Conservation (phyloP, 768 basidiomycete genomes). For the Pisolithus albus region DNA sequence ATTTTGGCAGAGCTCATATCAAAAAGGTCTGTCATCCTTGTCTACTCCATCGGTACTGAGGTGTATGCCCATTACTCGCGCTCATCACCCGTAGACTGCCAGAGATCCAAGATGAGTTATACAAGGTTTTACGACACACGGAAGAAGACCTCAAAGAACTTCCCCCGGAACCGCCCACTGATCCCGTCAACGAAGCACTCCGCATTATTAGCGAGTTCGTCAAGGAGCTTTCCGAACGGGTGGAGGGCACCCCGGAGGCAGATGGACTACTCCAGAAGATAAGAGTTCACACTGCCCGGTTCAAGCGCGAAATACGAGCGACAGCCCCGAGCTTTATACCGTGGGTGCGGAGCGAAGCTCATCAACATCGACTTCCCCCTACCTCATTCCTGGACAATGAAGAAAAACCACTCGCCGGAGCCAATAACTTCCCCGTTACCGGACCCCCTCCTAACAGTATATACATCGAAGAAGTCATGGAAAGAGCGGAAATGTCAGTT, state of each 20-base stretch:
- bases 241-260: slow-evolving; percentile 48
- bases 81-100: slow-evolving; percentile 43
- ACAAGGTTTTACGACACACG: slow-evolving; percentile 36
- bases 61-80: not conserved
- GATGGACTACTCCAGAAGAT: slow-evolving; percentile 53
- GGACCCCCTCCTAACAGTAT: slow-evolving; percentile 18
- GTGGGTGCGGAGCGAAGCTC: slow-evolving; percentile 23
- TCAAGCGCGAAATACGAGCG: slow-evolving; percentile 39
- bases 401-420: slow-evolving; percentile 17
- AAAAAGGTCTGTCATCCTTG: slow-evolving; percentile 38
- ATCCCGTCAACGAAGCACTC: slow-evolving; percentile 54
- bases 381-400: slow-evolving; percentile 35
- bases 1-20: slow-evolving; percentile 59
- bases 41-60: no score
- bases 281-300: slow-evolving; percentile 40
- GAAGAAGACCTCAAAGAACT: slow-evolving; percentile 27
- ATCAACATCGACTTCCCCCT: not conserved
- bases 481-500: slow-evolving; percentile 41
- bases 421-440: slow-evolving; percentile 8
- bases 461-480: slow-evolving; percentile 48
- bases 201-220: slow-evolving; percentile 41
- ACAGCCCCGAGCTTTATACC: slow-evolving; percentile 59
- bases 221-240: slow-evolving; percentile 35
- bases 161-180: slow-evolving; percentile 47
- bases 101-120: slow-evolving; percentile 52